Conservation (phyloP, 1,139 yeast genomes). For the Diutina pseudorugosa region DNA sequence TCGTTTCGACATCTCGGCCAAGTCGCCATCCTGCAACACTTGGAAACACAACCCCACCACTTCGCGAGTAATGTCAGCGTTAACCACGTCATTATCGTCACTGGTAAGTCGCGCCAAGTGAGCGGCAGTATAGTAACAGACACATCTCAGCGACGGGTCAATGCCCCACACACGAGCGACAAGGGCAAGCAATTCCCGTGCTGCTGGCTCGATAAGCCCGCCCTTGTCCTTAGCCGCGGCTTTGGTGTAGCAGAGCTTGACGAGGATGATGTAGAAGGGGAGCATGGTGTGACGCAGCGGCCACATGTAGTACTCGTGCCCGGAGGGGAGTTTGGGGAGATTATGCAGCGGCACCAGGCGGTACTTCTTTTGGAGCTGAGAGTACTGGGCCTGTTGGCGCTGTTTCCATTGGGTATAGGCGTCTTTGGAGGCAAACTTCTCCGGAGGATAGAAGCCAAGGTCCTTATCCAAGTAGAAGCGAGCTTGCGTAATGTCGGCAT, state of each 20-base stretch:
- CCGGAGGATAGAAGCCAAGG: constrained; percentile 25
- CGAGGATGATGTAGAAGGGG: constrained; percentile 18
- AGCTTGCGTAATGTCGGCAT: constrained; percentile 32
- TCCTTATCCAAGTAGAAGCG: constrained; percentile 28
- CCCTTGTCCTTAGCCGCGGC: constrained; percentile 12
- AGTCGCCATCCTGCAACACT: constrained; percentile 20
- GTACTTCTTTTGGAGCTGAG: constrained; percentile 26
- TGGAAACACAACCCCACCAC: constrained; percentile 19
- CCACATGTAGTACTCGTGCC: constrained; percentile 27
- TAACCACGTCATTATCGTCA: constrained; percentile 23
- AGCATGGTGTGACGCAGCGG: constrained; percentile 25
- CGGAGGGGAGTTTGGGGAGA: constrained; percentile 20
- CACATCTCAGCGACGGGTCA: constrained; percentile 38
- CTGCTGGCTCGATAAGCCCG: not conserved
- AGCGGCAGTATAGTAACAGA: constrained; percentile 41
- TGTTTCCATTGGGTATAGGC: constrained; percentile 44
- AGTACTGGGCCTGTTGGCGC: constrained; percentile 27
- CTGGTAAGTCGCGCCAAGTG: constrained; percentile 28
- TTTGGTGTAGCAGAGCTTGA: constrained; percentile 15
- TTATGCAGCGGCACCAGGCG: constrained; percentile 24
- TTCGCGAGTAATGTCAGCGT: constrained; percentile 16
- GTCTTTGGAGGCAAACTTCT: constrained; percentile 27
- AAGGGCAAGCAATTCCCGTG: constrained; percentile 25
- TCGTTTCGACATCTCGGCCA: constrained; percentile 23
- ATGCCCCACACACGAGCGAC: constrained; percentile 54